phyloP scores from a whole-genome alignment of 139 green algal species.

The Coelastrella sp. region DNA sequence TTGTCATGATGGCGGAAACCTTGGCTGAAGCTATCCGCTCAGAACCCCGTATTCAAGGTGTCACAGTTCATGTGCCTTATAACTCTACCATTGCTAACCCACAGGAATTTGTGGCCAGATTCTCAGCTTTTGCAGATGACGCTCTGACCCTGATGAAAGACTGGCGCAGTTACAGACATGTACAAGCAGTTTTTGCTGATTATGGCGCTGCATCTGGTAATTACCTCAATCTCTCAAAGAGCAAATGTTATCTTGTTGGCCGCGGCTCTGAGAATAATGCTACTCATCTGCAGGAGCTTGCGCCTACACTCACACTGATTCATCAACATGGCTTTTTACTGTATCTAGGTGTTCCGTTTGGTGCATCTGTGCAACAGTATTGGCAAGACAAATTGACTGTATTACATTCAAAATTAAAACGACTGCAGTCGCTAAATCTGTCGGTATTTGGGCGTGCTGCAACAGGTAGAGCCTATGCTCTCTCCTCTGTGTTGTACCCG shows the following conservation, averaged over 20 bases:
- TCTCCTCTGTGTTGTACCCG: not conserved
- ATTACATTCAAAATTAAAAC: not conserved
- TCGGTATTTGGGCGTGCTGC: not conserved
- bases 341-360: not conserved
- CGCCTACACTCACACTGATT: not conserved
- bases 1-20: slow-evolving; percentile 17
- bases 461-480: not conserved
- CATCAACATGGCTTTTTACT: not conserved
- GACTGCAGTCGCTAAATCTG: not conserved
- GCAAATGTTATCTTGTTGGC: not conserved
- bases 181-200: not conserved
- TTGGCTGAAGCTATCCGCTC: not conserved
- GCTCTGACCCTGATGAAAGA: not conserved
- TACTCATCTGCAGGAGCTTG: not conserved
- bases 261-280: not conserved
- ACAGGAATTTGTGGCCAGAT: not conserved
- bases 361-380: not conserved
- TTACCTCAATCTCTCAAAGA: not conserved
- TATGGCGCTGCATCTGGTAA: not conserved
- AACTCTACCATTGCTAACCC: not conserved
- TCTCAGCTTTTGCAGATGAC: not conserved
- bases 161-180: not conserved
- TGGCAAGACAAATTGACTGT: not conserved
- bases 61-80: not conserved
- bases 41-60: not conserved